Evolutionary conservation across 2,329 filamentous ascomycete genomes (phyloP).

Genomic region (Trichoderma guizhouense): DNA sequence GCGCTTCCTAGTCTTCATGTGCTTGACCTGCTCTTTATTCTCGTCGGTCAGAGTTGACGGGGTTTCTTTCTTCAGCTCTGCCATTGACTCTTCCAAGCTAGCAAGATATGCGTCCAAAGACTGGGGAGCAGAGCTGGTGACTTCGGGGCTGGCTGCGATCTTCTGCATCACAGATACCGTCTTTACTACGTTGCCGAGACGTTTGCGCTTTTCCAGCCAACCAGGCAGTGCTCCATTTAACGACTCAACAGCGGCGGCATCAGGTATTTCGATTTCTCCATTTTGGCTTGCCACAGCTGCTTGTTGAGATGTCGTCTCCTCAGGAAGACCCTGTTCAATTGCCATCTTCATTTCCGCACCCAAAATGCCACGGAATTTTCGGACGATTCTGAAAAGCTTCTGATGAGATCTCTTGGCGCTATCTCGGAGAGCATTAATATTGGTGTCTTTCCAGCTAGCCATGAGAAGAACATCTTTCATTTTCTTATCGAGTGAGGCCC

Average conservation of each 20-base stretch:
- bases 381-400: conserved; percentile 86
- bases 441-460: conserved; percentile 97
- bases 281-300: conserved; percentile 1
- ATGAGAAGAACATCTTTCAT: conserved; percentile 91
- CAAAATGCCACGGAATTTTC: conserved; percentile 81
- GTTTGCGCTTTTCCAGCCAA: conserved; percentile 50
- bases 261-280: conserved; percentile 15
- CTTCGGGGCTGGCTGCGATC: conserved; percentile 51
- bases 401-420: conserved; percentile 87
- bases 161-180: conserved; percentile 73
- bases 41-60: conserved; percentile 79
- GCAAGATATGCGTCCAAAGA: conserved; percentile 66
- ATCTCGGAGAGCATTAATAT: conserved; percentile 82
- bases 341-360: conserved; percentile 70
- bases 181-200: conserved; percentile 66
- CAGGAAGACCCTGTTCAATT: conserved; percentile 56
- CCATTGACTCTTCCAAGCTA: conserved; percentile 64
- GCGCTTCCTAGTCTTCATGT: conserved; percentile 86
- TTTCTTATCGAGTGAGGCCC: conserved; percentile 76
- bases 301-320: conserved; percentile 36
- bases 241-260: conserved; percentile 21
- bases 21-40: conserved; percentile 78
- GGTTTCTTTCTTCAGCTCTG: conserved; percentile 77
- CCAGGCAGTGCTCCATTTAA: conserved; percentile 32
- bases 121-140: conserved; percentile 53